Evolutionary conservation across 2,329 filamentous ascomycete genomes (phyloP).

Genomic region (Microsporum ferrugineum): DNA sequence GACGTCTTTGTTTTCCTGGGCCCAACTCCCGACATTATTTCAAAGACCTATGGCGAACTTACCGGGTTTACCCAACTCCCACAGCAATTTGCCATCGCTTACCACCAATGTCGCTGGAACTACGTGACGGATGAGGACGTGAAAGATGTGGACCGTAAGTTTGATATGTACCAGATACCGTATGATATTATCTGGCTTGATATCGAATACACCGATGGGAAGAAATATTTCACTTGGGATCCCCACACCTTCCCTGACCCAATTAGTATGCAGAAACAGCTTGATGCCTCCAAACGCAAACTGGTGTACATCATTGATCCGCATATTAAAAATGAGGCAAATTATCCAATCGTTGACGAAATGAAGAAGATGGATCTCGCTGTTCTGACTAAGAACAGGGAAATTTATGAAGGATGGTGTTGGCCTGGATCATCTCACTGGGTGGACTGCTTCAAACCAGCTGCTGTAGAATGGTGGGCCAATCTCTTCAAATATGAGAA

Average conservation of each 20-base stretch:
- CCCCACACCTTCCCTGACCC: constrained; percentile 77
- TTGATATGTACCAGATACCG: constrained; percentile 88
- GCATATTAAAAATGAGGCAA: constrained; percentile 85
- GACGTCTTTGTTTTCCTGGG: constrained; percentile 94
- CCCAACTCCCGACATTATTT: constrained; percentile 70
- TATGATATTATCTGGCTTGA: constrained; percentile 99
- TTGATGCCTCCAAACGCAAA: constrained; percentile 76
- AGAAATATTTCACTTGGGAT: constrained; percentile 98
- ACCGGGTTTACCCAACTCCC: constrained; percentile 87
- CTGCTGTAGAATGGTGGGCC: constrained; percentile 83
- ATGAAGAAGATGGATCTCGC: constrained; percentile 73
- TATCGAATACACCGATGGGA: constrained; percentile 91
- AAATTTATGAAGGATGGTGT: constrained; percentile 92
- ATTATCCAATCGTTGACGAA: constrained; percentile 66
- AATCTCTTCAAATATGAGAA: constrained; percentile 72
- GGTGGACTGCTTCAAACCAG: constrained; percentile 94
- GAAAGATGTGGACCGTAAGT: constrained; percentile 88
- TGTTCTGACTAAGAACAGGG: constrained; percentile 79
- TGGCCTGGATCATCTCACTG: constrained; percentile 97
- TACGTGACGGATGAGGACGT: constrained; percentile 96
- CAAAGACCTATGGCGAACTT: constrained; percentile 72
- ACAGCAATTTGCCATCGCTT: constrained; percentile 81
- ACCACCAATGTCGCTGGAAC: constrained; percentile 98
- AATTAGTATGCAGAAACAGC: constrained; percentile 73
- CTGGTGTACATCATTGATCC: constrained; percentile 92